These are phyloP conservation scores for Musa beccarii DNA, from an alignment of 176 grass and related monocot species.

Conservation along the genomic window DNA sequence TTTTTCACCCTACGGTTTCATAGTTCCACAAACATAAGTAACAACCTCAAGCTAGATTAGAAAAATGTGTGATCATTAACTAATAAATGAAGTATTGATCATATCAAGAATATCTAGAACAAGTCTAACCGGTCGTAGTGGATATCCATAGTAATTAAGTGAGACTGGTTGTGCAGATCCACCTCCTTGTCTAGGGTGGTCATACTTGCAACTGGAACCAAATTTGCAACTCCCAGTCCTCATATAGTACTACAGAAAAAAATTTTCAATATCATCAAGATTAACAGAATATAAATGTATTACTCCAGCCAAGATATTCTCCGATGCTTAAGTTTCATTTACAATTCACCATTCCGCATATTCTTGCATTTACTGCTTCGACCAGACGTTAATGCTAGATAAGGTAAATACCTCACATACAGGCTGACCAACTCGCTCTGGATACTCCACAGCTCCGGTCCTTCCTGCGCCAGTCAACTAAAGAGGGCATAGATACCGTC, in stretches of 20 bases:
- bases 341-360: neutral
- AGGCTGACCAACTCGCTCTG: conserved; percentile 67
- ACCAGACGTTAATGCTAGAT: neutral
- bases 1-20: conserved; percentile 31
- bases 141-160: conserved; percentile 63
- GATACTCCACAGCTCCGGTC: conserved; percentile 39
- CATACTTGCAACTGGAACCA: conserved; percentile 81
- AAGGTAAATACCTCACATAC: conserved; percentile 53
- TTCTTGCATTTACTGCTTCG: neutral
- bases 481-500: neutral
- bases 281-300: neutral
- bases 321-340: neutral
- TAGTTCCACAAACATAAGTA: neutral
- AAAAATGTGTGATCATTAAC: neutral
- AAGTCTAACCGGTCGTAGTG: conserved; percentile 44
- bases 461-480: conserved; percentile 20
- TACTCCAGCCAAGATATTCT: neutral
- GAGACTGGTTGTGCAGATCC: conserved; percentile 35
- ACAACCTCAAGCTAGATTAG: neutral
- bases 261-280: conserved; percentile 5
- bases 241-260: conserved; percentile 59
- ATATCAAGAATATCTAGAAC: conserved; percentile 1
- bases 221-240: conserved; percentile 93
- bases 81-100: neutral
- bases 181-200: conserved; percentile 70